Evolutionary conservation across 2,329 filamentous ascomycete species (phyloP), one percentile per base, ranked within the genome.

Genomic region (Verticillium isaacii): DNA sequence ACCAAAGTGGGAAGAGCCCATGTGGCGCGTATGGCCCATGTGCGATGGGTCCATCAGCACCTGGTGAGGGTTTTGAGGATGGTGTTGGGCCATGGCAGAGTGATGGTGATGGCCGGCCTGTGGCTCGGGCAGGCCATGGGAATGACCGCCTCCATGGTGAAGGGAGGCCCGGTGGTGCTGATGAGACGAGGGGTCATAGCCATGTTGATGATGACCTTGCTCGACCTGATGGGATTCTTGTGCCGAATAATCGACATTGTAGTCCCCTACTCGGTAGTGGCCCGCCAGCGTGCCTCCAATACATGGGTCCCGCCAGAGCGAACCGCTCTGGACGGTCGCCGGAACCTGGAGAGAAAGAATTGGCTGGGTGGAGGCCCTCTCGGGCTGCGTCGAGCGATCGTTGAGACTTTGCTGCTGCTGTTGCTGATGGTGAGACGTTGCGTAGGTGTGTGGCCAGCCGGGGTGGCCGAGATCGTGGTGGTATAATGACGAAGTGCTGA

Each of bases 251-350:
- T 89, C 86, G 83, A 90, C 87, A 85, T 89, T 85, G 82, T 89
- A 89, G 81, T 88, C 85, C 75, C 82, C 84, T 78, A 86, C 82
- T 83, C 87, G 85, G 82, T 91, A 91, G 78, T 88, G 86, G 83
- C 85, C 83, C 83, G 86, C 87, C 85, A 90, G 85, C 81, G 85
- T 89, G 84, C 80, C 85, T 82, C 81, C 84, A 78, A 85, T 84
- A 78, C 86, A 89, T 89, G 84, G 86, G 85, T 86, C 83, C 86
- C 86, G 86, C 88, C 87, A 90, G 88, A 90, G 87, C 87, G 83
- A 84, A 78, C 80, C 86, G 87, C 88, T 85, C 87, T 87, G 85
- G 86, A 87, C 87, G 87, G 84, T 82, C 83, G 83, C 85, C 81
- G 84, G 81, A 77, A 76, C 82, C 80, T 84, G 84, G 73, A 85